Percentiles rank a stretch among this genome's conserved stretches.
These are phyloP conservation scores for Clausena lansium DNA, from an alignment of 345 rosid genomes.

Conservation along the genomic window DNA sequence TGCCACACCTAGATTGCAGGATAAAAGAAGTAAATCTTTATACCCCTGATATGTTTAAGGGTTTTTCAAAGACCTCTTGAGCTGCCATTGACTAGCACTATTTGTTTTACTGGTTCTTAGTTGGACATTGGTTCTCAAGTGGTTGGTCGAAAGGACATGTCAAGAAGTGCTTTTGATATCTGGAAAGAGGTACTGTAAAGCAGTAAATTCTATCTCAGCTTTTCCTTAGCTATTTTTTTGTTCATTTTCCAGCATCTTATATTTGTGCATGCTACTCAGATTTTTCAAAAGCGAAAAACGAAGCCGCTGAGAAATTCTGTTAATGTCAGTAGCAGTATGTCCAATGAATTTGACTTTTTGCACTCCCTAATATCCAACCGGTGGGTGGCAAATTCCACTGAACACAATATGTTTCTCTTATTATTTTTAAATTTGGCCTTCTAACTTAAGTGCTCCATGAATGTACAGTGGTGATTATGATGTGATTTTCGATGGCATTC, in stretches of 20 bases:
- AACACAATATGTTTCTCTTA: slow-evolving; percentile 3
- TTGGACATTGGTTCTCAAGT: slow-evolving; percentile 83
- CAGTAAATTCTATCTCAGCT: not conserved
- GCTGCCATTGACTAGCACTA: slow-evolving; percentile 12
- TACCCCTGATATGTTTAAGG: not conserved
- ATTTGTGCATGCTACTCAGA: slow-evolving; percentile 39
- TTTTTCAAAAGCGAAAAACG: slow-evolving; percentile 75
- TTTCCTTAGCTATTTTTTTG: slow-evolving; percentile 9
- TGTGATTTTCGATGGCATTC: slow-evolving; percentile 76
- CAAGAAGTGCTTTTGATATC: slow-evolving; percentile 78
- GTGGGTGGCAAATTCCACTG: slow-evolving; percentile 33
- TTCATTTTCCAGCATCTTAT: slow-evolving; percentile 19
- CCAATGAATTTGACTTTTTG: slow-evolving; percentile 58
- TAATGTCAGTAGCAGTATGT: slow-evolving; percentile 27
- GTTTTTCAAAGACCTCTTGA: slow-evolving; percentile 1
- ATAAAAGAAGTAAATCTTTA: not conserved
- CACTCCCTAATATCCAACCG: slow-evolving; percentile 68
- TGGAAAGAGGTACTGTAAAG: slow-evolving; percentile 82
- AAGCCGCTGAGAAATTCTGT: slow-evolving; percentile 48
- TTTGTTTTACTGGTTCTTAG: slow-evolving; percentile 41
- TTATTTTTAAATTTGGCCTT: slow-evolving; percentile 3
- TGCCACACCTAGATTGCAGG: not conserved
- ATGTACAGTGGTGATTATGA: slow-evolving; percentile 89
- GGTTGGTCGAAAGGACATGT: slow-evolving; percentile 87
- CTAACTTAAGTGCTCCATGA: slow-evolving; percentile 27